phyloP scores from a whole-genome alignment of 2,329 filamentous ascomycete species.

The Teratosphaeria destructans region DNA sequence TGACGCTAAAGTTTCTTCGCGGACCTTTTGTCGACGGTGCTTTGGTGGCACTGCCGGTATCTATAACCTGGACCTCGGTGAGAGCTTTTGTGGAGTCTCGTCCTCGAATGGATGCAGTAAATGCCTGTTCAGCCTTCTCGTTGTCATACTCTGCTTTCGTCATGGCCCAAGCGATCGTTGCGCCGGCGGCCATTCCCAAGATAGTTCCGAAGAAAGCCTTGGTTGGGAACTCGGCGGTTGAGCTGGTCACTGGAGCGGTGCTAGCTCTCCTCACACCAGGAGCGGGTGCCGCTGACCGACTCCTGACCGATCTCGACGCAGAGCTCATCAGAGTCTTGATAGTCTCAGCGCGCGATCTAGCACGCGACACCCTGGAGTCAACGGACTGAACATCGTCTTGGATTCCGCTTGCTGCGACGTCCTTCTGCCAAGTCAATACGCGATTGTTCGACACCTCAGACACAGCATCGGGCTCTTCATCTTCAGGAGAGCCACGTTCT shows the following conservation, averaged over 20 bases:
- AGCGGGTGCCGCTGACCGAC: slow-evolving; percentile 6
- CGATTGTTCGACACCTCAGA: slow-evolving; percentile 32
- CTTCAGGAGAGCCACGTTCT: slow-evolving; percentile 20
- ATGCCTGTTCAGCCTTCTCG: slow-evolving; percentile 31
- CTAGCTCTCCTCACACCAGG: slow-evolving; percentile 8
- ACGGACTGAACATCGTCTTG: slow-evolving; percentile 16
- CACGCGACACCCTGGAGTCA: slow-evolving; percentile 11
- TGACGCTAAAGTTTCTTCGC: slow-evolving; percentile 25
- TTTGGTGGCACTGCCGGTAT: slow-evolving; percentile 25
- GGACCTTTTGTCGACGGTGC: neutral
- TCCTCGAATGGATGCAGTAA: slow-evolving; percentile 3
- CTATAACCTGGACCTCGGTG: neutral
- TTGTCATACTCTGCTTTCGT: slow-evolving; percentile 48
- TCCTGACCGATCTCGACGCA: slow-evolving; percentile 11
- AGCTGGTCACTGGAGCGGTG: slow-evolving; percentile 9
- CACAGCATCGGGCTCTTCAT: slow-evolving; percentile 18
- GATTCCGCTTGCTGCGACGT: slow-evolving; percentile 22
- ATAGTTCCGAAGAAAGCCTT: slow-evolving; percentile 53
- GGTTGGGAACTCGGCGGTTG: slow-evolving; percentile 7
- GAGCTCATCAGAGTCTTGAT: slow-evolving; percentile 16
- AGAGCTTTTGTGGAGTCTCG: neutral
- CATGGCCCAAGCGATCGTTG: slow-evolving; percentile 66
- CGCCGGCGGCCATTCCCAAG: slow-evolving; percentile 68
- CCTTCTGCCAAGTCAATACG: slow-evolving; percentile 37
- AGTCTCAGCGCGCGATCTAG: slow-evolving; percentile 16